phyloP scores from a whole-genome alignment of 371 early-diverging fungal species.

The Rhizopus arrhizus region DNA sequence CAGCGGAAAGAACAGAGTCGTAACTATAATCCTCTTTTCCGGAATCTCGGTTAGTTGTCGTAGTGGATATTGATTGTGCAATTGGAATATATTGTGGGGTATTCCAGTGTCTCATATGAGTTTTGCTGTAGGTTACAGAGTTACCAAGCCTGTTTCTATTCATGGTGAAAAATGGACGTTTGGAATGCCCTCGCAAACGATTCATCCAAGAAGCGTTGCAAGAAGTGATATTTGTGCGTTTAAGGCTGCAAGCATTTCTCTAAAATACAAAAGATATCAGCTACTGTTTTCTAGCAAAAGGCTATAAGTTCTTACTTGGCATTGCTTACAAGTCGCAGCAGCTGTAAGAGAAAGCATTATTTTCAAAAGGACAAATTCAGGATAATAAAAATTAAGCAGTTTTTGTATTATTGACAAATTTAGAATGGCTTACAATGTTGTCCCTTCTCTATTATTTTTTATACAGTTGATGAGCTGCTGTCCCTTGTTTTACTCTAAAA shows the following conservation, averaged over 20 bases:
- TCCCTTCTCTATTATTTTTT: too few species aligned
- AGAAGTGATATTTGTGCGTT: background rate
- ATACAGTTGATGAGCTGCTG: too few species aligned
- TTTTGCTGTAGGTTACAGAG: background rate
- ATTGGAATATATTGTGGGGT: background rate
- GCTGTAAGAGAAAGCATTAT: constrained; percentile 5
- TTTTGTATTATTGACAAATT: too few species aligned
- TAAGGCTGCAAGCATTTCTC: background rate
- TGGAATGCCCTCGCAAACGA: background rate
- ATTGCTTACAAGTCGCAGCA: constrained; percentile 4
- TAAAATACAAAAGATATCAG: background rate
- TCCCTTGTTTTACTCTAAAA: too few species aligned
- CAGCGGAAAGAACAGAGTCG: constrained; percentile 33
- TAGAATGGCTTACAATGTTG: too few species aligned
- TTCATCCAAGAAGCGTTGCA: background rate
- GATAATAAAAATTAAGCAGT: too few species aligned
- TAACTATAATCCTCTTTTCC: background rate
- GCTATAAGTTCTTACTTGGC: constrained; percentile 1
- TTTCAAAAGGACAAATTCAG: background rate
- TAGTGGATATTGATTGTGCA: background rate
- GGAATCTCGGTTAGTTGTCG: background rate
- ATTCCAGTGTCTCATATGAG: background rate
- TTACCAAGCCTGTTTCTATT: background rate
- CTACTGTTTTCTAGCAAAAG: too few species aligned
- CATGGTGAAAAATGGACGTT: background rate